Evolutionary conservation across 2,329 filamentous ascomycete species (phyloP), one percentile per base, ranked within the genome.

Genomic region (Xylariaceae sp.): DNA sequence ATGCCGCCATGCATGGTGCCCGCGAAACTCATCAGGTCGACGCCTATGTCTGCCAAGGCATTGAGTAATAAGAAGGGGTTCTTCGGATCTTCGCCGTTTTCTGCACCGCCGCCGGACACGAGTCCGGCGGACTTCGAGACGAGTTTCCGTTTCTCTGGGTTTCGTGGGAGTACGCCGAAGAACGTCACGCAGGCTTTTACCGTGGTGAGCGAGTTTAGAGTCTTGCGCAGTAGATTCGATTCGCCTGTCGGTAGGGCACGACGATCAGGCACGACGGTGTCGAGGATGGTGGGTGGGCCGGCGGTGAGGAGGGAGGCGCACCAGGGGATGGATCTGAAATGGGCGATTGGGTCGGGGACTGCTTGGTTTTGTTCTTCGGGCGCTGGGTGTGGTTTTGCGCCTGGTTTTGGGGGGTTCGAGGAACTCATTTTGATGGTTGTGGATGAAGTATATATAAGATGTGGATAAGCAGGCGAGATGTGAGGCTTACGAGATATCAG

Each of bases 261-360:
- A 7, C 63, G 57, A 48, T 64, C 61, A 14, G 61, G 59, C 17
- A 62, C 55, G 10, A 7, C 15, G 11, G 19, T 33, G 14, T 57
- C 31, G 30, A 64, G 35, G 36, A 58, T 53, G 32, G 52, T 49
- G 43, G 53, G 58, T 27, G 22, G 22, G 22, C 22, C 22, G 45
- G 56, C 47, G 3, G 51, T 17, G 14, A 66, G 56, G n/a, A 61
- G 54, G n/a, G 42, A 42, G 9, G 53, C 50, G 47, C 62, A 66
- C 61, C 63, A 65, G 2, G 60, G 61, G 22, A 66, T 61, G 42
- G 59, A 47, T 17, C 55, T 44, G 59, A 65, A 64, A 49, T 64
- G 60, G 36, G 55, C 54, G 36, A 63, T 14, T 5, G 63, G 62
- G 53, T 62, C 57, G 15, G 58, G 22, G 15, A 59, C 51, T 10